Percentiles rank a stretch among this genome's conserved stretches.
phyloP scores from a whole-genome alignment of 176 grass and related monocot genomes.

The Eleusine indica region DNA sequence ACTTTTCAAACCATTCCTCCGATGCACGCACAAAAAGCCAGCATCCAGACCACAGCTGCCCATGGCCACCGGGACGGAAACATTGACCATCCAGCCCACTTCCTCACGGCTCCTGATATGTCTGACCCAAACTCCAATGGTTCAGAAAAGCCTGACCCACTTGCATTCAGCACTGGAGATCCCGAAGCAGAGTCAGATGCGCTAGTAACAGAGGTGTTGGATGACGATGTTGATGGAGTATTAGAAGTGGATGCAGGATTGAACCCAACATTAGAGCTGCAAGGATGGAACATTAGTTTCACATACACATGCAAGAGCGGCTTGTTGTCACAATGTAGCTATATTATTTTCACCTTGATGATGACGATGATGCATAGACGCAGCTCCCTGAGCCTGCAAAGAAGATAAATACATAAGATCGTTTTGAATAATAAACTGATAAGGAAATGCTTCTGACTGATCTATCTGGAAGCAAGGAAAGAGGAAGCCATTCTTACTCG shows the following conservation, averaged over 20 bases:
- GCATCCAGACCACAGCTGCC: constrained; percentile 34
- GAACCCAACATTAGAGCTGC: constrained; percentile 54
- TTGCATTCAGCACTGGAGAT: constrained; percentile 59
- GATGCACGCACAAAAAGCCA: constrained; percentile 25
- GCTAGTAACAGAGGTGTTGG: constrained; percentile 30
- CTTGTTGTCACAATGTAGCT: not conserved
- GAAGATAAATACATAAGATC: not conserved
- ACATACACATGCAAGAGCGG: not conserved
- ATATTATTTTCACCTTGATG: constrained; percentile 48
- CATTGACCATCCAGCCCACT: constrained; percentile 7
- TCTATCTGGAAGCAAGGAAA: not conserved
- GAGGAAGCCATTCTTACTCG: constrained; percentile 52
- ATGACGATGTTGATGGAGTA: constrained; percentile 34
- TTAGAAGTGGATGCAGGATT: constrained; percentile 39
- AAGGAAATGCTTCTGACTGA: not conserved
- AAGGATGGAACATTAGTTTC: constrained; percentile 31
- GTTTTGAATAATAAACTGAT: constrained; percentile 22
- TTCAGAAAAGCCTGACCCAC: constrained; percentile 39
- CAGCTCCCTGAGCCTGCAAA: constrained; percentile 68
- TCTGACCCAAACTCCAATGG: constrained; percentile 42
- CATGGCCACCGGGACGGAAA: constrained; percentile 19
- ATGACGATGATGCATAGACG: constrained; percentile 44
- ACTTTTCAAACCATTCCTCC: constrained; percentile 32
- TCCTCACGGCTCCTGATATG: constrained; percentile 35
- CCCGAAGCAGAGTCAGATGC: constrained; percentile 50